phyloP scores from a whole-genome alignment of 1,284 basidiomycete genomes.

The Microbotryum silenes-acaulis region DNA sequence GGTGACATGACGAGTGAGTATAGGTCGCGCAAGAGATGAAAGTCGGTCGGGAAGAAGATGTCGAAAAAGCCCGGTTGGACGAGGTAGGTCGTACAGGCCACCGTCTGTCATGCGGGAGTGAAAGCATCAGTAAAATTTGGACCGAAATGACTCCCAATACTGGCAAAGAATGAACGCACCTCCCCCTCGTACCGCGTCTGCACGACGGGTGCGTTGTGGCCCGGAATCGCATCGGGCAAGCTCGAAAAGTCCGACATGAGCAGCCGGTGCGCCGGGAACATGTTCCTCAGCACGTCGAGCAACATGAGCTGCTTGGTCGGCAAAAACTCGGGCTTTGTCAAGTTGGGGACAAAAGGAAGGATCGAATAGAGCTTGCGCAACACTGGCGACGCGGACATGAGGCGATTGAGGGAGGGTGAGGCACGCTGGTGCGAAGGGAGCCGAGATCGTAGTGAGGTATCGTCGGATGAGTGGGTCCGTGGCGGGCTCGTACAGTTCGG shows the following conservation, averaged over 20 bases:
- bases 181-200: constrained; percentile 80
- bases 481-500: constrained; percentile 73
- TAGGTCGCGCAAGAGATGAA: constrained; percentile 73
- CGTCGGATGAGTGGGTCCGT: constrained; percentile 73
- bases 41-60: constrained; percentile 97
- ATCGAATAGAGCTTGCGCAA: constrained; percentile 56
- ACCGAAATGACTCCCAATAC: too few relatives aligned
- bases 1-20: constrained; percentile 64
- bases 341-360: constrained; percentile 83
- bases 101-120: constrained; percentile 36
- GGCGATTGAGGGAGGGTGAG: constrained; percentile 39
- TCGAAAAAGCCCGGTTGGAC: constrained; percentile 97
- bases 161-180: constrained; percentile 44
- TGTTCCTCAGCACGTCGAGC: constrained; percentile 67
- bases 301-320: constrained; percentile 87
- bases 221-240: constrained; percentile 77
- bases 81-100: constrained; percentile 81
- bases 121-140: not conserved
- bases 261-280: constrained; percentile 85
- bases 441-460: constrained; percentile 50
- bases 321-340: constrained; percentile 81
- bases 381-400: constrained; percentile 42
- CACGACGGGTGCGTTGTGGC: constrained; percentile 85
- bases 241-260: constrained; percentile 87
- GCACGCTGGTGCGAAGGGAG: constrained; percentile 55